Conservation (phyloP, 2,329 filamentous ascomycete species). For the Botrytis elliptica region DNA sequence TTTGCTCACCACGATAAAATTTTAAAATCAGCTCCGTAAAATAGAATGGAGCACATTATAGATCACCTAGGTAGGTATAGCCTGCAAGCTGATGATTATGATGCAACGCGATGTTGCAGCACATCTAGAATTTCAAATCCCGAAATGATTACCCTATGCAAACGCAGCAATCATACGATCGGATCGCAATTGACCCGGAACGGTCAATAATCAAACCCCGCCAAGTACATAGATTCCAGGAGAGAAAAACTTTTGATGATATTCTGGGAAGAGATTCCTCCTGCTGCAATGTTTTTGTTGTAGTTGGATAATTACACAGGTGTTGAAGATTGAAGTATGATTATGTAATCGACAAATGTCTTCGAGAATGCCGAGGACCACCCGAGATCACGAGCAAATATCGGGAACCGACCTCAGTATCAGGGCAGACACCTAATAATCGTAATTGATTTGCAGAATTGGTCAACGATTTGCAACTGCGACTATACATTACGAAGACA, state of each 20-base stretch:
- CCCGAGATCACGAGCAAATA: neutral
- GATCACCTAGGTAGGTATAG: neutral
- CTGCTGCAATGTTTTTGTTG: neutral
- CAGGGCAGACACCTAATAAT: neutral
- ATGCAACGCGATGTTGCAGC: neutral
- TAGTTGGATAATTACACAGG: neutral
- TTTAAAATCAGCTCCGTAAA: neutral
- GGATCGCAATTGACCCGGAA: neutral
- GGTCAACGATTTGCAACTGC: neutral
- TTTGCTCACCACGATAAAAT: neutral
- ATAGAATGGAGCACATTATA: neutral
- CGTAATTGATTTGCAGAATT: neutral
- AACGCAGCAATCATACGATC: neutral
- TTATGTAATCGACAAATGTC: neutral
- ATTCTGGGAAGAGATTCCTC: neutral
- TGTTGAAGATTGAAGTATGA: neutral
- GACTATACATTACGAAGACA: neutral
- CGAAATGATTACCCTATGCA: neutral
- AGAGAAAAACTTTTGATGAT: neutral
- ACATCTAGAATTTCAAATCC: conserved; percentile 6
- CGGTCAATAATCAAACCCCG: neutral
- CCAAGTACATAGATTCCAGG: neutral
- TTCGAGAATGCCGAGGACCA: neutral
- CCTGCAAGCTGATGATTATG: neutral
- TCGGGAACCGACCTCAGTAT: neutral